phyloP scores from a whole-genome alignment of 2,329 filamentous ascomycete species.

The Neodidymelliopsis sp. region DNA sequence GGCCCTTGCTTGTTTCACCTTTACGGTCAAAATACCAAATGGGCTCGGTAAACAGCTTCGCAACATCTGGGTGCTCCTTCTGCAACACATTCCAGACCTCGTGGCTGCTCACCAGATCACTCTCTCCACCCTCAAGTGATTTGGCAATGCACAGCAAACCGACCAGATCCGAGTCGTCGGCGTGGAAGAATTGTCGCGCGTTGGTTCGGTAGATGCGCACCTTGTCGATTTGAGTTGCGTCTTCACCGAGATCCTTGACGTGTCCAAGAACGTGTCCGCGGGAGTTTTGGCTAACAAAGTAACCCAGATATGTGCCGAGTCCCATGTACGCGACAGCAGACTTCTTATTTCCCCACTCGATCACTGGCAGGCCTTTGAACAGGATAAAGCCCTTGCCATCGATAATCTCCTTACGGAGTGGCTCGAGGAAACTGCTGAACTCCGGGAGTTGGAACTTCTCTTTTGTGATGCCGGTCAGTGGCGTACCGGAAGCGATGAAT shows the following conservation, averaged over 20 bases:
- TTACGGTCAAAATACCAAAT: constrained; percentile 95
- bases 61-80: constrained; percentile 77
- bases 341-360: constrained; percentile 78
- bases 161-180: constrained; percentile 83
- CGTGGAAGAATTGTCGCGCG: constrained; percentile 84
- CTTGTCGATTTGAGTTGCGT: constrained; percentile 80
- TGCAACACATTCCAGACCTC: constrained; percentile 83
- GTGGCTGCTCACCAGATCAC: constrained; percentile 80
- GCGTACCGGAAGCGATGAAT: constrained; percentile 70
- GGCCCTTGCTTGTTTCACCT: constrained; percentile 76
- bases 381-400: constrained; percentile 90
- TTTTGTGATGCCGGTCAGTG: constrained; percentile 75
- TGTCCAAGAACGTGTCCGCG: constrained; percentile 86
- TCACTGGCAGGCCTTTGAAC: constrained; percentile 83
- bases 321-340: constrained; percentile 80
- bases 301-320: constrained; percentile 81
- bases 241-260: constrained; percentile 87
- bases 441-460: constrained; percentile 69
- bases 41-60: constrained; percentile 75
- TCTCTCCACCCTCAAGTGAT: constrained; percentile 82
- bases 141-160: constrained; percentile 82
- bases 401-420: constrained; percentile 71
- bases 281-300: constrained; percentile 87
- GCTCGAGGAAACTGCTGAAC: constrained; percentile 61
- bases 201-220: constrained; percentile 92